Base-by-base conservation (phyloP, 495 filamentous ascomycete species). In the Aspergillus haitiensis region DNA sequence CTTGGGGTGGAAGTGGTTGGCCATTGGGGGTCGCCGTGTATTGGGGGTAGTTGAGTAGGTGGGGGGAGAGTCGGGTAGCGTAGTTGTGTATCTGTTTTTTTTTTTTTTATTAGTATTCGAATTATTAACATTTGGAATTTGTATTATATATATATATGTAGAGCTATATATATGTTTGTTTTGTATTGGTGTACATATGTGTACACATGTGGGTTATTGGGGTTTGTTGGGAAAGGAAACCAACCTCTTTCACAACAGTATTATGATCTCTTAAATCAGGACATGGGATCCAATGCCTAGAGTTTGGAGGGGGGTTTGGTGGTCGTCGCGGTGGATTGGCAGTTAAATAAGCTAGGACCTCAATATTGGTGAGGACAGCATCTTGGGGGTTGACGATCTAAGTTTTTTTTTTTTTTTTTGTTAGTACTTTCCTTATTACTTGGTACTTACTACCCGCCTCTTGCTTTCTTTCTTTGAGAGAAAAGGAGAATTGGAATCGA, bases 371-470 rank as follows among this genome's bases (percentile, higher is more conserved):
- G 70, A 88, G 78, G 50, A 77, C 78, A 16, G 83, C 84, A 49
- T 80, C 79, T 75, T 86, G 82, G 35, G 84, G 78, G 68, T 86
- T 84, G 56, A 88, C 73, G 49, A 89, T 81, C 82, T 88, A 27
- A 7, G 27, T 10, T 40, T 44, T 54, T n/a, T 56, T 52, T 40
- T 51, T 16, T 13, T 36, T 34, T 12, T 44, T 36, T 54, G 6
- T 27, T 3, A 40, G 37, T 13, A 40, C 37, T 40, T 3, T 31
- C 3, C 21, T 27, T 27, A 27, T 27, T 27, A 27, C 21, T 27
- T 27, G n/a, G n/a, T n/a, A n/a, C n/a, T n/a, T n/a, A n/a, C n/a
- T n/a, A n/a, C n/a, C 21, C 21, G 1, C 3, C 21, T 3, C 21
- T 27, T 27, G 52, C 40, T 16, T 36, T 56, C 7, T 69, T 59